Evolutionary conservation across 192 early-diverging fungal species (phyloP).

Genomic region (Fimicolochytrium jonesii): DNA sequence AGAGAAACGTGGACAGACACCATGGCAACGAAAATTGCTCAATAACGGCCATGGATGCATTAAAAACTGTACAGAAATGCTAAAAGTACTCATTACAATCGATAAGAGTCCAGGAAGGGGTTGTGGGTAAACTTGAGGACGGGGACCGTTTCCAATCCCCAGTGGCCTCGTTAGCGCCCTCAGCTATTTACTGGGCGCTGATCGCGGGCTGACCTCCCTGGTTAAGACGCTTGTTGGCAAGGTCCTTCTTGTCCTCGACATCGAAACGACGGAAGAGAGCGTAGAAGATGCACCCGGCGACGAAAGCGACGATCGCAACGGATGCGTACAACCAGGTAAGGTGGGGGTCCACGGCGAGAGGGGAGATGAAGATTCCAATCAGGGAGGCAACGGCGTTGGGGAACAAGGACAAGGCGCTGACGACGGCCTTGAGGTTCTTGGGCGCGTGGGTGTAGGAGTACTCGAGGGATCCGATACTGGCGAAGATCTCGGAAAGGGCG

Average conservation of each 20-base stretch:
- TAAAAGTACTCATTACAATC: no score
- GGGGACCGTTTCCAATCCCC: no score
- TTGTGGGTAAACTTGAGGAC: no score
- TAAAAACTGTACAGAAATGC: no score
- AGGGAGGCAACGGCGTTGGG: conserved; percentile 19
- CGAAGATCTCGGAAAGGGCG: conserved; percentile 12
- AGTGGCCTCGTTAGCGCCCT: no score
- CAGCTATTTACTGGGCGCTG: no score
- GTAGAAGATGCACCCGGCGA: conserved; percentile 2
- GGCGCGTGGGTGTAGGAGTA: conserved; percentile 25
- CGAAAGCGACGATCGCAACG: conserved; percentile 1
- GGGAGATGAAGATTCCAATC: conserved; percentile 14
- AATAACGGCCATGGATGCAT: no score
- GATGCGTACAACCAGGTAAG: conserved; percentile 8
- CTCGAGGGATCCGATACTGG: conserved; percentile 16
- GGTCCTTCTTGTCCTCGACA: conserved; percentile 9
- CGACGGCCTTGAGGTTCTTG: conserved; percentile 6
- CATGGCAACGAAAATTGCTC: no score
- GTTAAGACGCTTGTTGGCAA: no score
- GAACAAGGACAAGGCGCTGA: conserved; percentile 5
- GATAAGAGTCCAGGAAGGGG: no score
- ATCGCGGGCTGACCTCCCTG: no score
- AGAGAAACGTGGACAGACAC: no score
- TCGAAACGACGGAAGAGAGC: conserved; percentile 8
- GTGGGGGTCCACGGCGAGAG: conserved; percentile 9